These are phyloP conservation scores for Triticum timopheevii DNA, from an alignment of 176 grass and related monocot species.

Conservation along the genomic window DNA sequence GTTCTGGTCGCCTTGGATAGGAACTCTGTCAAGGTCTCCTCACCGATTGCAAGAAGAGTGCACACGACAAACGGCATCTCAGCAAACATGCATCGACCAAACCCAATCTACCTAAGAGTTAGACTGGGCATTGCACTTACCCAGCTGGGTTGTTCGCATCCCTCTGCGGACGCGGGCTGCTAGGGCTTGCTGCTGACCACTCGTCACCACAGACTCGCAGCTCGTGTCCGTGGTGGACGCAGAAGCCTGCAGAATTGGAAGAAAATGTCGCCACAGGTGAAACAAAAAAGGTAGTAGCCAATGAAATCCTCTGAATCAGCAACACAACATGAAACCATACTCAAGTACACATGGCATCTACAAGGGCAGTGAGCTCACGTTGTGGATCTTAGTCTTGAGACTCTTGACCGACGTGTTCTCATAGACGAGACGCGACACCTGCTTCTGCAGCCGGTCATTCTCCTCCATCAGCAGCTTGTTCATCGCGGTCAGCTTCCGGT, in stretches of 20 bases:
- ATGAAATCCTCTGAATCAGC: not conserved
- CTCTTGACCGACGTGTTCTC: conserved; percentile 54
- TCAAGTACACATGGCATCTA: not conserved
- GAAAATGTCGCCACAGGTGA: too few species aligned
- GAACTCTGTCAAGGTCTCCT: conserved; percentile 99
- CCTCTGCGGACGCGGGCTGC: conserved; percentile 64
- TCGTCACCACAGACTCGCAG: conserved; percentile 98
- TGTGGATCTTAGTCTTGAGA: conserved; percentile 59
- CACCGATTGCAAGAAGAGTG: conserved; percentile 97
- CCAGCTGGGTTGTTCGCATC: conserved; percentile 98
- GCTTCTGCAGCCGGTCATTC: conserved; percentile 96
- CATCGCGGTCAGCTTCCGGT: conserved; percentile 88
- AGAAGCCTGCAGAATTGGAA: conserved; percentile 55
- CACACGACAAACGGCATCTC: not conserved
- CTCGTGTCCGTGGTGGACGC: conserved; percentile 96
- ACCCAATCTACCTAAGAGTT: not conserved
- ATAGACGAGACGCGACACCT: conserved; percentile 85
- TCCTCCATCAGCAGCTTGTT: conserved; percentile 99
- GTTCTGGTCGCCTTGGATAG: conserved; percentile 97
- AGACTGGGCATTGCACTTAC: conserved; percentile 36
- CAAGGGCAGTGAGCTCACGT: conserved; percentile 39
- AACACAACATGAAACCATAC: not conserved
- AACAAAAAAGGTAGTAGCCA: too few species aligned
- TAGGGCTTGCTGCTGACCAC: conserved; percentile 87
- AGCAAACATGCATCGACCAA: conserved; percentile 10